phyloP scores from a whole-genome alignment of 2,329 filamentous ascomycete genomes.

The Fusarium sp. region DNA sequence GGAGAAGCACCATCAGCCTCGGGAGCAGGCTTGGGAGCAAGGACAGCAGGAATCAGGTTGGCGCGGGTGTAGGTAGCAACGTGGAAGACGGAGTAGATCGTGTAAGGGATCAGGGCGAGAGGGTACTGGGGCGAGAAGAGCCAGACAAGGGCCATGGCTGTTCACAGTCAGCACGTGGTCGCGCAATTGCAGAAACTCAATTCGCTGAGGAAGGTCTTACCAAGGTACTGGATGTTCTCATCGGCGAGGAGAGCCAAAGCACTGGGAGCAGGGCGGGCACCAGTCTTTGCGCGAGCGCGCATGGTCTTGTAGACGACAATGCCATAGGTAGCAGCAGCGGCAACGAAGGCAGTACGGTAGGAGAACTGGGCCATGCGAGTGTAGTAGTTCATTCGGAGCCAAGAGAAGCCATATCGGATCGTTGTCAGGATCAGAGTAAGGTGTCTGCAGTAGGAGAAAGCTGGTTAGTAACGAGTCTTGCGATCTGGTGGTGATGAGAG shows the following conservation, averaged over 20 bases:
- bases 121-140: conserved; percentile 91
- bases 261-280: conserved; percentile 73
- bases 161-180: conserved; percentile 20
- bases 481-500: background rate
- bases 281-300: conserved; percentile 84
- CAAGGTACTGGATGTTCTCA: conserved; percentile 97
- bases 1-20: conserved; percentile 69
- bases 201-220: conserved; percentile 67
- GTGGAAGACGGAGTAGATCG: conserved; percentile 98
- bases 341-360: conserved; percentile 91
- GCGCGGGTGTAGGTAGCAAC: conserved; percentile 96
- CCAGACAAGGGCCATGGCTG: conserved; percentile 96
- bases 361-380: conserved; percentile 83
- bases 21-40: conserved; percentile 72
- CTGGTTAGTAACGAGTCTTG: conserved; percentile 34
- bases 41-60: conserved; percentile 90
- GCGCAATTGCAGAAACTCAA: background rate
- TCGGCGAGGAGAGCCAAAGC: conserved; percentile 80
- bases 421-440: conserved; percentile 87
- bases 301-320: conserved; percentile 99
- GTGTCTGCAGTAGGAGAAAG: conserved; percentile 71
- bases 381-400: conserved; percentile 90
- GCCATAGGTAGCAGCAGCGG: conserved; percentile 92
- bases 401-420: conserved; percentile 86
- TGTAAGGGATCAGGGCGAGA: conserved; percentile 92